Evolutionary conservation across 1,284 basidiomycete species (phyloP).

Genomic region (Rhodofomes roseus): DNA sequence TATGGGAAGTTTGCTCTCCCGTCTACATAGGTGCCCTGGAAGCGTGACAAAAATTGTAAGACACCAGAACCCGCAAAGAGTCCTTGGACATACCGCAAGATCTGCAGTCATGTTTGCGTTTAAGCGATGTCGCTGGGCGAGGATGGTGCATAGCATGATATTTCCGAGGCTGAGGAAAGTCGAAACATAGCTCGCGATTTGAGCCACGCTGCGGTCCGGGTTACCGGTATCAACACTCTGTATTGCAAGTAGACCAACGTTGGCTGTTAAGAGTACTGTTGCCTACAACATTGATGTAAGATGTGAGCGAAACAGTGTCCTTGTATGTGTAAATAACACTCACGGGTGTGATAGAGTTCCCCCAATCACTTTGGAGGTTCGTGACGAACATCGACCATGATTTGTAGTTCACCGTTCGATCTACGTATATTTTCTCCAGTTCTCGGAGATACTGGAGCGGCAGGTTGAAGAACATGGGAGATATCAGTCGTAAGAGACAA

Average conservation of each 20-base stretch:
- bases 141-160: slow-evolving; percentile 21
- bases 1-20: slow-evolving; percentile 5
- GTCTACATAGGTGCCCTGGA: slow-evolving; percentile 14
- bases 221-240: slow-evolving; percentile 25
- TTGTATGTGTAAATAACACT: slow-evolving; percentile 7
- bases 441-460: slow-evolving; percentile 20
- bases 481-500: slow-evolving; percentile 15
- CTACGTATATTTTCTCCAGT: slow-evolving; percentile 23
- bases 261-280: slow-evolving; percentile 38
- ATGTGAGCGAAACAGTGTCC: background rate
- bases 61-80: background rate
- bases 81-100: slow-evolving; percentile 12
- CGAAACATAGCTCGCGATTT: slow-evolving; percentile 26
- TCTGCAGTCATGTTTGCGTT: slow-evolving; percentile 7
- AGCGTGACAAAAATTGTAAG: background rate
- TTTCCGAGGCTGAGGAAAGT: slow-evolving; percentile 23
- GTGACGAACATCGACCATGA: slow-evolving; percentile 22
- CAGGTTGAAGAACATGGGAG: slow-evolving; percentile 21
- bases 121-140: slow-evolving; percentile 19
- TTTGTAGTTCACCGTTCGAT: slow-evolving; percentile 20
- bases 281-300: slow-evolving; percentile 23
- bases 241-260: slow-evolving; percentile 38
- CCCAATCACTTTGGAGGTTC: slow-evolving; percentile 24
- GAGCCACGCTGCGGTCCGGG: slow-evolving; percentile 15
- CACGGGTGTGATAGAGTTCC: slow-evolving; percentile 25